Percentiles rank a stretch among this genome's conserved stretches.
phyloP scores from a whole-genome alignment of 768 basidiomycete genomes.

The Lactarius deliciosus region DNA sequence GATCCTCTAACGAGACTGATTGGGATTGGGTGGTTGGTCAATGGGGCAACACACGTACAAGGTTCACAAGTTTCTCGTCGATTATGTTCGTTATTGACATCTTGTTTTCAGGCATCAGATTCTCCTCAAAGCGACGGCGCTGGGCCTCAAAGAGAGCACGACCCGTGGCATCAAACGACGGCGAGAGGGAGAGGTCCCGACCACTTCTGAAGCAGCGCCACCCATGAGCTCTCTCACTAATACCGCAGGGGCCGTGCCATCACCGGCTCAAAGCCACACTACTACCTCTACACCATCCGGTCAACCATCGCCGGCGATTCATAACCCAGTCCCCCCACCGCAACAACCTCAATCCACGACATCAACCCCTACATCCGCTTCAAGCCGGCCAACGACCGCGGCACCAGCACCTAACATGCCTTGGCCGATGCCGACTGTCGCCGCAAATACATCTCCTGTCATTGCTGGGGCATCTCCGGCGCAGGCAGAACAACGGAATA shows the following conservation, averaged over 20 bases:
- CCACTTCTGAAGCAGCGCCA: constrained; percentile 15
- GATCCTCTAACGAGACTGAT: constrained; percentile 54
- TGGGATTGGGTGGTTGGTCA: constrained; percentile 78
- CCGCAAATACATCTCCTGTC: constrained; percentile 28
- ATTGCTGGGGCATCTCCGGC: constrained; percentile 18
- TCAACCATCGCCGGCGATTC: constrained; percentile 29
- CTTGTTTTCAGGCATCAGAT: constrained; percentile 66
- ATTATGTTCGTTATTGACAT: neutral
- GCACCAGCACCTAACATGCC: constrained; percentile 25
- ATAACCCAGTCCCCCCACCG: constrained; percentile 18
- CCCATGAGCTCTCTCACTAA: constrained; percentile 22
- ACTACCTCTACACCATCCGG: constrained; percentile 26
- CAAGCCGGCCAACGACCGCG: constrained; percentile 22
- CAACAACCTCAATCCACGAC: constrained; percentile 22
- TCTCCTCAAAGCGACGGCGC: constrained; percentile 73
- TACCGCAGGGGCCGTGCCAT: constrained; percentile 18
- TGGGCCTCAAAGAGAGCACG: constrained; percentile 77
- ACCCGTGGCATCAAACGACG: constrained; percentile 61
- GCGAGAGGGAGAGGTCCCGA: constrained; percentile 38
- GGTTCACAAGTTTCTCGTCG: constrained; percentile 43
- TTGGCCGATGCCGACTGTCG: constrained; percentile 31
- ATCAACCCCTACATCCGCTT: constrained; percentile 22
- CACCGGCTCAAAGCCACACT: constrained; percentile 27
- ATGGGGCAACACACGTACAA: constrained; percentile 73
- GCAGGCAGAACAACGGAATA: constrained; percentile 18